phyloP scores from a whole-genome alignment of 495 filamentous ascomycete species.

The Aspergillus nanangensis region DNA sequence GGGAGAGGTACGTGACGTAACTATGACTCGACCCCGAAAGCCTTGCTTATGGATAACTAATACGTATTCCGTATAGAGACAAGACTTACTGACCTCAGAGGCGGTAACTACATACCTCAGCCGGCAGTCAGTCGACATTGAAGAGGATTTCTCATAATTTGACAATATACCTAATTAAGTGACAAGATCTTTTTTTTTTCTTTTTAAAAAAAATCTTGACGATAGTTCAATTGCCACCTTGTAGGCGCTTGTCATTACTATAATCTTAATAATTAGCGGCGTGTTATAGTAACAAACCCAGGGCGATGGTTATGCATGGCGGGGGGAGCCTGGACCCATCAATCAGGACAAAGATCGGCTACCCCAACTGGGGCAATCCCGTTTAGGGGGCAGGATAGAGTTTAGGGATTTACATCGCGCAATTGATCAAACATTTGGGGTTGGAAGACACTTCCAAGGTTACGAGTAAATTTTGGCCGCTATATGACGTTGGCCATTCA shows the following conservation, averaged over 20 bases:
- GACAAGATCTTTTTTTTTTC: too few relatives aligned
- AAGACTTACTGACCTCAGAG: slow-evolving; percentile 36
- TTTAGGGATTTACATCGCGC: background rate
- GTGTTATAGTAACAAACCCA: too few relatives aligned
- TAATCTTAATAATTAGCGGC: too few relatives aligned
- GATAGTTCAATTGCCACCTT: too few relatives aligned
- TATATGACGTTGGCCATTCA: background rate
- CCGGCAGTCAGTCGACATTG: slow-evolving; percentile 21
- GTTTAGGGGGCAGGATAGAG: background rate
- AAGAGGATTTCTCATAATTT: slow-evolving; percentile 48
- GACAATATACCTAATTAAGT: background rate
- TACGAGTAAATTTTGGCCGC: background rate
- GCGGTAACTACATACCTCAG: slow-evolving; percentile 41
- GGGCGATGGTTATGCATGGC: too few relatives aligned
- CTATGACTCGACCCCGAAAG: background rate
- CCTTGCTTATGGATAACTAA: background rate
- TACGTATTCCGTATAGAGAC: slow-evolving; percentile 24
- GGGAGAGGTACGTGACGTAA: slow-evolving; percentile 50
- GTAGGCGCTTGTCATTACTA: too few relatives aligned
- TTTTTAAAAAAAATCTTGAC: too few relatives aligned
- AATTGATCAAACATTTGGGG: background rate
- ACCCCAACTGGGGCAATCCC: background rate
- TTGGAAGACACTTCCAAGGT: background rate
- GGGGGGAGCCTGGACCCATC: too few relatives aligned
- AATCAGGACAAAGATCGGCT: too few relatives aligned